Evolutionary conservation across 1,284 basidiomycete species (phyloP).

Genomic region (Bjerkandera adusta): DNA sequence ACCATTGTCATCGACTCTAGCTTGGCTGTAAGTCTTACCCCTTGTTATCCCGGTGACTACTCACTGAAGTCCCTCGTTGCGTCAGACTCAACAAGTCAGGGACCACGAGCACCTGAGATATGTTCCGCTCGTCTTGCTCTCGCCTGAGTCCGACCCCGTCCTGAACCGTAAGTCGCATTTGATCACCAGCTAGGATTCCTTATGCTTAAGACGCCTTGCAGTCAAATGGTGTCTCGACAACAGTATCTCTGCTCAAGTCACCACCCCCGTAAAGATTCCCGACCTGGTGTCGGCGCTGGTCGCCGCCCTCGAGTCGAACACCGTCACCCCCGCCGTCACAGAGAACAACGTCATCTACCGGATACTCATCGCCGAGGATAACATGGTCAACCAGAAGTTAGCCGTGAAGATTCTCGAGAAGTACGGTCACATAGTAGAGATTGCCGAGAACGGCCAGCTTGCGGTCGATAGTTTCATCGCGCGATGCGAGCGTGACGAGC

Average conservation of each 20-base stretch:
- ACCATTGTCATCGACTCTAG: conserved; percentile 95
- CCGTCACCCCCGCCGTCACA: conserved; percentile 77
- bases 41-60: conserved; percentile 1
- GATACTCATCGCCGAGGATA: conserved; percentile 97
- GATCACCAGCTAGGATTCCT: conserved; percentile 17
- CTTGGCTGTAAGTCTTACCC: conserved; percentile 60
- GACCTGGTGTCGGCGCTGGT: conserved; percentile 93
- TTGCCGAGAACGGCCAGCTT: conserved; percentile 95
- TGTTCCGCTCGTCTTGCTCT: conserved; percentile 95
- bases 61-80: conserved; percentile 12
- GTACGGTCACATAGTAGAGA: conserved; percentile 94
- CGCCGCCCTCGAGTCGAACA: conserved; percentile 92
- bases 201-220: conserved; percentile 28
- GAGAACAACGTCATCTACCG: conserved; percentile 87
- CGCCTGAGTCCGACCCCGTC: conserved; percentile 43
- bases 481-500: conserved; percentile 65
- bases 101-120: conserved; percentile 95
- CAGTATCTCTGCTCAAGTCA: conserved; percentile 88
- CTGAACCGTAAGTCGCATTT: conserved; percentile 64
- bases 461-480: conserved; percentile 89
- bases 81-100: conserved; percentile 82
- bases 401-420: conserved; percentile 98
- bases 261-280: conserved; percentile 86
- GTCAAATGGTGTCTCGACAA: conserved; percentile 92
- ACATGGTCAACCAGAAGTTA: conserved; percentile 96